Evolutionary conservation across 192 early-diverging fungal species (phyloP).

Genomic region (Globomyces pollinis-pini): DNA sequence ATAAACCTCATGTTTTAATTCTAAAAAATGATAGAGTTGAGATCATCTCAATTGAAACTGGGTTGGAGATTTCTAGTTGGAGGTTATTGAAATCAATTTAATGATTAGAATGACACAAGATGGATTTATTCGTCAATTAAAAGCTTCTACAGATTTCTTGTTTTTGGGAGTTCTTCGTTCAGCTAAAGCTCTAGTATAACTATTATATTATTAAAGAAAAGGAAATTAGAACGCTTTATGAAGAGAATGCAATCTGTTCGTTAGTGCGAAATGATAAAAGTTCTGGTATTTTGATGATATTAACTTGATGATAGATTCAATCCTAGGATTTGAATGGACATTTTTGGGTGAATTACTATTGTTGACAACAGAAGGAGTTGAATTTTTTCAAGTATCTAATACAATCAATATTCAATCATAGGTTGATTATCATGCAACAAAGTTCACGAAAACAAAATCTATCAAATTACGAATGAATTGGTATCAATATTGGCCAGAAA

Average conservation of each 20-base stretch:
- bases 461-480: conserved; percentile 8
- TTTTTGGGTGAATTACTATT: neutral
- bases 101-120: neutral
- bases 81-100: neutral
- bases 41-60: neutral
- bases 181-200: no score
- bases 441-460: neutral
- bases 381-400: conserved; percentile 5
- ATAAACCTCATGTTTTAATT: conserved; percentile 1
- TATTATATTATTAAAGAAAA: no score
- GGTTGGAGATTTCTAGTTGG: conserved; percentile 2
- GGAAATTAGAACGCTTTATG: no score
- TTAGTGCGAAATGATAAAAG: no score
- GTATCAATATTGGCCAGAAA: conserved; percentile 11
- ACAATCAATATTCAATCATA: neutral
- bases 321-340: conserved; percentile 12
- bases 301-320: conserved; percentile 2
- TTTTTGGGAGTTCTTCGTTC: conserved; percentile 5
- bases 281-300: neutral
- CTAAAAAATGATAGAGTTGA: neutral
- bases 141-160: neutral
- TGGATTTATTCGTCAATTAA: conserved; percentile 3
- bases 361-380: neutral
- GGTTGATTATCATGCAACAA: neutral
- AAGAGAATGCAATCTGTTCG: no score